These are phyloP conservation scores for Phylloporus arenicola DNA, from an alignment of 768 basidiomycete genomes.

Conservation along the genomic window DNA sequence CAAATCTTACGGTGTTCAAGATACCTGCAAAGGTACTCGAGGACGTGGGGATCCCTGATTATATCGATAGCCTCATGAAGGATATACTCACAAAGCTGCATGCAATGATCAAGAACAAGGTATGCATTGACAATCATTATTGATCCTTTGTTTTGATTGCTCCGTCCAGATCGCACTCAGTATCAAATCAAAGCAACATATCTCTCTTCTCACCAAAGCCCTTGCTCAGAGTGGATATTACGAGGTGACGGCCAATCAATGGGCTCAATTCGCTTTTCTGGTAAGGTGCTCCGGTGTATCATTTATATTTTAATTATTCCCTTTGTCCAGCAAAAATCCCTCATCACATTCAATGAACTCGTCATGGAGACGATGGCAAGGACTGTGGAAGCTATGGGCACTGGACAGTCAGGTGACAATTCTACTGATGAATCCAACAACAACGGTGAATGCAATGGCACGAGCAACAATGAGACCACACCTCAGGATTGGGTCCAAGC, in stretches of 20 bases:
- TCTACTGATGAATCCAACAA: too few species aligned
- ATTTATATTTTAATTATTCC: background rate
- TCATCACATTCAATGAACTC: background rate
- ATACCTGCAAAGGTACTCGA: background rate
- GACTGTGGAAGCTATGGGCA: background rate
- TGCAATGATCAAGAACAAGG: background rate
- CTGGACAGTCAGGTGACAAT: background rate
- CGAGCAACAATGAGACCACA: too few species aligned
- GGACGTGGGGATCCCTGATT: background rate
- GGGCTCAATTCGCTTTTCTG: background rate
- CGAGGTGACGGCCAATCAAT: background rate
- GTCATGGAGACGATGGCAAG: background rate
- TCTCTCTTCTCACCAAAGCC: background rate
- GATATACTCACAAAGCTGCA: background rate
- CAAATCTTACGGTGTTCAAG: background rate
- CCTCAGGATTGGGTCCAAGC: background rate
- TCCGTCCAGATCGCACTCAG: background rate
- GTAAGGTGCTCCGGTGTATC: background rate
- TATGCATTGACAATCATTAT: background rate
- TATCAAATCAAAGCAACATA: background rate
- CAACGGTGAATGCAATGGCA: too few species aligned
- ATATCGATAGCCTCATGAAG: background rate
- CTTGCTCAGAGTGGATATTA: background rate
- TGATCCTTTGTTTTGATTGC: background rate
- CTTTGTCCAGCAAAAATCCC: background rate